These are phyloP conservation scores for Coffea eugenioides DNA, from an alignment of 257 asterid species.

Conservation along the genomic window DNA sequence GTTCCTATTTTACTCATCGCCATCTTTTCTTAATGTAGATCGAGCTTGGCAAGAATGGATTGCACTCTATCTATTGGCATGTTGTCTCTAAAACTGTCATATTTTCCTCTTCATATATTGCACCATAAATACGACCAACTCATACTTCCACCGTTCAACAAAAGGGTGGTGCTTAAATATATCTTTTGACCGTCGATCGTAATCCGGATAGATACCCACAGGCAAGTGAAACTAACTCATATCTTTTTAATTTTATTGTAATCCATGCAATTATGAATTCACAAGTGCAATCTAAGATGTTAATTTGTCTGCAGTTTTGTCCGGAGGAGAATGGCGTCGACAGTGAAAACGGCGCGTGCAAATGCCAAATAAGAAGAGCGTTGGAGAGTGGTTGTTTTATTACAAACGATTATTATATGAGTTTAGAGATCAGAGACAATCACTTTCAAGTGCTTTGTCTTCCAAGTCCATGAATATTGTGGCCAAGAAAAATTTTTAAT, in stretches of 20 bases:
- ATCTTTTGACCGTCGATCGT: no score
- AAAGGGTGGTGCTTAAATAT: not conserved
- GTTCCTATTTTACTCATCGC: not conserved
- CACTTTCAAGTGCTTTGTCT: constrained; percentile 38
- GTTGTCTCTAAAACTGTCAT: not conserved
- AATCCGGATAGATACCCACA: not conserved
- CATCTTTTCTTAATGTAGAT: not conserved
- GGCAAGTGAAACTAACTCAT: not conserved
- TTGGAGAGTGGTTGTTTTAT: constrained; percentile 26
- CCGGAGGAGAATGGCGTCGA: not conserved
- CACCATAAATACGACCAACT: not conserved
- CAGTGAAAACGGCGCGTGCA: constrained; percentile 15
- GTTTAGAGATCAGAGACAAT: constrained; percentile 45
- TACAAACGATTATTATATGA: constrained; percentile 24
- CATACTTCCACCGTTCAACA: not conserved
- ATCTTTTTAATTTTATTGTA: not conserved
- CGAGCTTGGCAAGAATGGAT: not conserved
- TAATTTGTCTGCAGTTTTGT: not conserved
- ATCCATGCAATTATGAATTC: not conserved
- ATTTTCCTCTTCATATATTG: not conserved
- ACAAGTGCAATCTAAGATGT: not conserved
- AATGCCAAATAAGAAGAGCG: constrained; percentile 32
- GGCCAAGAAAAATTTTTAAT: constrained; percentile 23
- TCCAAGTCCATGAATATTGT: constrained; percentile 27
- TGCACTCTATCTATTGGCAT: not conserved